Evolutionary conservation across 805 yeast species (phyloP).

Genomic region (Suhomyces sp.): DNA sequence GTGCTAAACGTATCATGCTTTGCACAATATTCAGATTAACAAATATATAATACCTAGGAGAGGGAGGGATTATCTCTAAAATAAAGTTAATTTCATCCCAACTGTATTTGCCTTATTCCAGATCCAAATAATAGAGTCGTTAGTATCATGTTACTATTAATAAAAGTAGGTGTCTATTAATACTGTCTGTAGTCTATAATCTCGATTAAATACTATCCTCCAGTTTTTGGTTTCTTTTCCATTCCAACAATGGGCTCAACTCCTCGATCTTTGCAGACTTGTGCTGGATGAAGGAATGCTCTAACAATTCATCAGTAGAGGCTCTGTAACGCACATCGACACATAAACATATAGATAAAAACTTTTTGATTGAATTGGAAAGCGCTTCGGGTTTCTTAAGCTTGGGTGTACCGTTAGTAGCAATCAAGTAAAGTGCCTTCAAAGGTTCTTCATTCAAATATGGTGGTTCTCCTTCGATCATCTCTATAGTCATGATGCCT

Average conservation of each 20-base stretch:
- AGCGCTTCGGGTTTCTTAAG: constrained; percentile 65
- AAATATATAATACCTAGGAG: too few relatives aligned
- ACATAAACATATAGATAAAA: constrained; percentile 85
- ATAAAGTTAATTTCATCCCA: too few relatives aligned
- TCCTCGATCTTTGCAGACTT: constrained; percentile 60
- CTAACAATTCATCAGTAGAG: constrained; percentile 78
- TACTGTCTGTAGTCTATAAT: background rate
- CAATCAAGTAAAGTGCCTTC: constrained; percentile 71
- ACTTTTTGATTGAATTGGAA: constrained; percentile 75
- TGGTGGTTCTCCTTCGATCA: constrained; percentile 87
- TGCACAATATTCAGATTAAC: too few relatives aligned
- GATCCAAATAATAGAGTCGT: too few relatives aligned
- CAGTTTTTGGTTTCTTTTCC: constrained; percentile 26
- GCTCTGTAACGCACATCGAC: constrained; percentile 94
- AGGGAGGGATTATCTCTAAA: too few relatives aligned
- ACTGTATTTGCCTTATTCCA: too few relatives aligned
- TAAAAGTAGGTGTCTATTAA: background rate
- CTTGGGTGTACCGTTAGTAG: constrained; percentile 79
- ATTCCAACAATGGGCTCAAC: constrained; percentile 57
- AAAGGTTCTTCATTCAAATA: constrained; percentile 77
- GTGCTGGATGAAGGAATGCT: constrained; percentile 64
- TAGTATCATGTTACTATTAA: background rate
- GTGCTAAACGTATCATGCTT: too few relatives aligned
- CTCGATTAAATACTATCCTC: background rate
- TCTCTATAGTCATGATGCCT: constrained; percentile 83